Conservation (phyloP, 768 basidiomycete species). For the Mycena rosella region DNA sequence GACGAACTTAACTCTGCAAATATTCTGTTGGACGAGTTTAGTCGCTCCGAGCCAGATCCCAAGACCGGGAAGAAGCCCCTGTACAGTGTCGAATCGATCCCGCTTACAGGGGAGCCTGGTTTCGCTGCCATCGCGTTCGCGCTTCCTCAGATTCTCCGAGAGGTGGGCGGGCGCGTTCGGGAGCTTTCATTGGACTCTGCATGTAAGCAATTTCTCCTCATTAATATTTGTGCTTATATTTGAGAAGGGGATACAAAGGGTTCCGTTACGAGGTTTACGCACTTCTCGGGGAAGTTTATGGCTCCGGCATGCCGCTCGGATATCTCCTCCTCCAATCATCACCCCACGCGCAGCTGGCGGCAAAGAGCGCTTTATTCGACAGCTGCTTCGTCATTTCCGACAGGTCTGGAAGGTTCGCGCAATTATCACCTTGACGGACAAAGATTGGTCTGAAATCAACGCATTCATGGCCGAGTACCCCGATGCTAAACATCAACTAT, state of each 20-base stretch:
- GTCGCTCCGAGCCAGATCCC: background rate
- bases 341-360: slow-evolving; percentile 1
- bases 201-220: background rate
- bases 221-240: too few relatives aligned
- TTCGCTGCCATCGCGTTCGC: too few relatives aligned
- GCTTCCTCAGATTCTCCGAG: too few relatives aligned
- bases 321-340: slow-evolving; percentile 42
- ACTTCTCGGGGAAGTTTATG: slow-evolving; percentile 47
- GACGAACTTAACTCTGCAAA: too few relatives aligned
- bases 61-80: background rate
- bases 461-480: too few relatives aligned
- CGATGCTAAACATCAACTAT: too few relatives aligned
- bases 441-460: too few relatives aligned
- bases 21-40: too few relatives aligned
- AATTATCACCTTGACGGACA: slow-evolving; percentile 21
- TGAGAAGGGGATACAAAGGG: too few relatives aligned
- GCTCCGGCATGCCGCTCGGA: slow-evolving; percentile 49
- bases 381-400: slow-evolving; percentile 41
- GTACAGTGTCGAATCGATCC: too few relatives aligned
- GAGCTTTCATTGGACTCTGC: slow-evolving; percentile 2
- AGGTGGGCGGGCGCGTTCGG: background rate
- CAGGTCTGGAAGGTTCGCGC: slow-evolving; percentile 37
- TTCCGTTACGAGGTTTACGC: slow-evolving; percentile 46
- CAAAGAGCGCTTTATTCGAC: slow-evolving; percentile 43
- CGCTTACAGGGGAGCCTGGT: too few relatives aligned